These are phyloP conservation scores for Yamadazyma membranifaciens DNA, from an alignment of 1,139 yeast species.

Conservation along the genomic window DNA sequence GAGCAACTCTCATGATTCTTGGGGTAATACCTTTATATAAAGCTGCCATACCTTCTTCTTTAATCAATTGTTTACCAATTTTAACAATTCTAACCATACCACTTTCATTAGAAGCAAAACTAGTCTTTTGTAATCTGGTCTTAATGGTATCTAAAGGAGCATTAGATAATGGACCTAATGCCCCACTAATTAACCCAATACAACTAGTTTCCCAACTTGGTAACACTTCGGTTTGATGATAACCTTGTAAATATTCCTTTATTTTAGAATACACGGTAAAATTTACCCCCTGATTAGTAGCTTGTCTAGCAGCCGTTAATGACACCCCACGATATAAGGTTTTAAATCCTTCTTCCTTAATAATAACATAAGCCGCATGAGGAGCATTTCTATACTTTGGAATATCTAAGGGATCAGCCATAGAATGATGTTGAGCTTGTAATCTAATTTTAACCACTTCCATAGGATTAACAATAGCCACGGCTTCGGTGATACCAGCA, in stretches of 20 bases:
- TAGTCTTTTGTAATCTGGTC: constrained; percentile 93
- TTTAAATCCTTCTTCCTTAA: constrained; percentile 86
- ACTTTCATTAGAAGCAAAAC: constrained; percentile 67
- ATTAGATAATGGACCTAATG: constrained; percentile 95
- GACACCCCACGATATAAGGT: constrained; percentile 94
- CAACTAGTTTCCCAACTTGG: constrained; percentile 95
- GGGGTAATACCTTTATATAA: constrained; percentile 97
- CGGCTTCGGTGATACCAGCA: constrained; percentile 97
- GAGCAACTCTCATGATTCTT: constrained; percentile 98
- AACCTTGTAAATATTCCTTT: constrained; percentile 66
- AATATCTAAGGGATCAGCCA: constrained; percentile 74
- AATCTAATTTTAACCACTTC: constrained; percentile 95
- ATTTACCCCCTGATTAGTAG: constrained; percentile 97
- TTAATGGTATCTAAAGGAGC: constrained; percentile 98
- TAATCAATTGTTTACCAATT: constrained; percentile 77
- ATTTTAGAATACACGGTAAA: constrained; percentile 91
- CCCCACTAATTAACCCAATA: constrained; percentile 92
- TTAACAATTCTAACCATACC: constrained; percentile 75
- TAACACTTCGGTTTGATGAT: constrained; percentile 62
- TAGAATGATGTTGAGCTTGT: constrained; percentile 92
- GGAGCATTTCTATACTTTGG: constrained; percentile 93
- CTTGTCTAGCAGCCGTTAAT: constrained; percentile 96
- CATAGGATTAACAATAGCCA: constrained; percentile 92
- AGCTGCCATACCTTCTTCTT: constrained; percentile 86
- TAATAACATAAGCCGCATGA: constrained; percentile 82